Percentiles rank a stretch among this genome's conserved stretches.
Evolutionary conservation across 1,139 yeast species (phyloP).

Genomic region (Kodamaea fungicola): DNA sequence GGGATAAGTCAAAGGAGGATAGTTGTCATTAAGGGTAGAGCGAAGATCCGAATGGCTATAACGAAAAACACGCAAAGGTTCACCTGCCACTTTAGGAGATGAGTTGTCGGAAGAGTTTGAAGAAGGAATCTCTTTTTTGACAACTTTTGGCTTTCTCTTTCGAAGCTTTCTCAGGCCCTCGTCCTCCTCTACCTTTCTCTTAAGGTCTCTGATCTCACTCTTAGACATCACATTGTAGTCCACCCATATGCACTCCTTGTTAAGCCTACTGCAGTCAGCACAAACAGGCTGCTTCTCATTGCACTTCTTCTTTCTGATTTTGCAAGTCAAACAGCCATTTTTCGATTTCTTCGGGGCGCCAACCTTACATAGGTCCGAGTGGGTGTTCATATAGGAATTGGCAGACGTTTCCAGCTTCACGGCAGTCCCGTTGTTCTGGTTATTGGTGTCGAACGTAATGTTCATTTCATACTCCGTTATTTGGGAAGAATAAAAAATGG

Average conservation of each 20-base stretch:
- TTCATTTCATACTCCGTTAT: conserved; percentile 1
- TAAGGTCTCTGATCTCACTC: conserved; percentile 21
- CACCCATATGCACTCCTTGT: conserved; percentile 26
- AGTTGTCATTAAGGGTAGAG: no score
- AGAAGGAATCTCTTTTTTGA: not conserved
- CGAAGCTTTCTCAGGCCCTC: conserved; percentile 35
- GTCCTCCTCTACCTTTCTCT: conserved; percentile 24
- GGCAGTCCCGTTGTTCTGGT: conserved; percentile 1
- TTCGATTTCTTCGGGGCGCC: conserved; percentile 31
- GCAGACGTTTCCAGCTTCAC: not conserved
- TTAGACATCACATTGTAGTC: conserved; percentile 28
- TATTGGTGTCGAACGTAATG: conserved; percentile 4
- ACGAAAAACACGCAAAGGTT: conserved; percentile 8
- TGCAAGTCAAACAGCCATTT: conserved; percentile 69
- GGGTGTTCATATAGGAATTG: conserved; percentile 1
- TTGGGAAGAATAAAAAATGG: not conserved
- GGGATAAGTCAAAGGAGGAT: no score
- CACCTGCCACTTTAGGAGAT: not conserved
- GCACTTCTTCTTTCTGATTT: conserved; percentile 70
- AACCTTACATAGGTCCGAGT: conserved; percentile 5
- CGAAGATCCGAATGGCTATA: conserved; percentile 10
- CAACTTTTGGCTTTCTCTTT: conserved; percentile 22
- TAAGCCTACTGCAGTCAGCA: conserved; percentile 31
- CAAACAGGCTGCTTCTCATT: conserved; percentile 63
- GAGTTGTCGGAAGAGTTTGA: not conserved